Conservation (phyloP, 1,139 yeast species). For the Pichia sp. region DNA sequence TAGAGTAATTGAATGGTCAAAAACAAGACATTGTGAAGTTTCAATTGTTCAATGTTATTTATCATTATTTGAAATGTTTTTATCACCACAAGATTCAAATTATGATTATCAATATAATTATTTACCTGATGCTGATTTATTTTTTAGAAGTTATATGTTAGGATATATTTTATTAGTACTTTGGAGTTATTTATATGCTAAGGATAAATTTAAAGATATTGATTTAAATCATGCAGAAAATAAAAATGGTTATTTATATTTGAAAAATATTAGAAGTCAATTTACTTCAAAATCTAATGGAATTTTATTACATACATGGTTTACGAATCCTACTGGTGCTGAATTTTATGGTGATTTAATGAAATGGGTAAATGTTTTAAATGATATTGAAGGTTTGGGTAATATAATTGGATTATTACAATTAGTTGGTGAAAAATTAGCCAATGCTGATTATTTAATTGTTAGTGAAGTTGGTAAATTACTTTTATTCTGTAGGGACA, state of each 20-base stretch:
- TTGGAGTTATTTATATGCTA: slow-evolving; percentile 42
- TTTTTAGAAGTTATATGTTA: slow-evolving; percentile 35
- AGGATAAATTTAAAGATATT: slow-evolving; percentile 13
- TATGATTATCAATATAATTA: slow-evolving; percentile 31
- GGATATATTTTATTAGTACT: slow-evolving; percentile 43
- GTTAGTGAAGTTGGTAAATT: slow-evolving; percentile 54
- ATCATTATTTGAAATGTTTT: slow-evolving; percentile 55
- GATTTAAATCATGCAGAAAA: slow-evolving; percentile 9
- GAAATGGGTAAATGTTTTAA: slow-evolving; percentile 41
- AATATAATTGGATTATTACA: slow-evolving; percentile 52
- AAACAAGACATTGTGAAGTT: slow-evolving; percentile 36
- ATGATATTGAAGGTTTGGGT: slow-evolving; percentile 37
- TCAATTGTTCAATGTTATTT: slow-evolving; percentile 61
- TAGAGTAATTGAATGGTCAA: slow-evolving; percentile 49
- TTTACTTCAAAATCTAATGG: slow-evolving; percentile 32
- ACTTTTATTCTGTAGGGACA: slow-evolving; percentile 49
- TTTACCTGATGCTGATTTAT: slow-evolving; percentile 28
- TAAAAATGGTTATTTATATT: slow-evolving; percentile 36
- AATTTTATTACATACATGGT: slow-evolving; percentile 30
- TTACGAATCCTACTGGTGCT: slow-evolving; percentile 29
- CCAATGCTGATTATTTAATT: slow-evolving; percentile 52
- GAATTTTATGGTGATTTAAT: slow-evolving; percentile 35
- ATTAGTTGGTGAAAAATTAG: slow-evolving; percentile 40
- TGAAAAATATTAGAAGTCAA: slow-evolving; percentile 35
- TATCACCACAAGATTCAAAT: slow-evolving; percentile 40